Evolutionary conservation across 1,139 yeast species (phyloP).

Genomic region (Suhomyces panamericanus): DNA sequence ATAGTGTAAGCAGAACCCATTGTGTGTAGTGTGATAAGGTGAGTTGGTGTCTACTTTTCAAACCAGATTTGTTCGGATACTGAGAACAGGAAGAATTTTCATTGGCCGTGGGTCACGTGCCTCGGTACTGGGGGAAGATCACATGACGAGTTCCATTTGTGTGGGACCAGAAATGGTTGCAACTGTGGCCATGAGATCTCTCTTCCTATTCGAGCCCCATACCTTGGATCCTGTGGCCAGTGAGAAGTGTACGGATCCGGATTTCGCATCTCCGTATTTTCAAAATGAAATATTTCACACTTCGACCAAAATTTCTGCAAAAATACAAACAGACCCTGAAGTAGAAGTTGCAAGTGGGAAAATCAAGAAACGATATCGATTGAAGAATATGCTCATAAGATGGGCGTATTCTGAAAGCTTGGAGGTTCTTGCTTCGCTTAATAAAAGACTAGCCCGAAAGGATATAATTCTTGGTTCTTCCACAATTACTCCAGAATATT

Average conservation of each 20-base stretch:
- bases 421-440: too few species aligned
- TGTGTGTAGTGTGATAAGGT: constrained; percentile 14
- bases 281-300: background rate
- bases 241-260: background rate
- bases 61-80: constrained; percentile 5
- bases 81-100: constrained; percentile 9
- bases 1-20: constrained; percentile 85
- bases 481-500: too few species aligned
- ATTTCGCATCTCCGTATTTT: background rate
- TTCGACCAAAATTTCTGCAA: background rate
- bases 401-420: too few species aligned
- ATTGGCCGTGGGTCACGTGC: constrained; percentile 16
- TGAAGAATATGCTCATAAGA: too few species aligned
- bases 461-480: too few species aligned
- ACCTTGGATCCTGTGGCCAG: background rate
- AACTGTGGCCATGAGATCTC: background rate
- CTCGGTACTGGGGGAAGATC: background rate
- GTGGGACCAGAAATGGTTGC: background rate
- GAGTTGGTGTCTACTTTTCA: background rate
- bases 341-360: background rate
- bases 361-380: background rate
- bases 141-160: constrained; percentile 1
- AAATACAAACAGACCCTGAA: background rate
- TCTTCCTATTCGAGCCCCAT: background rate
- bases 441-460: too few species aligned